Conservation (phyloP, 2,329 filamentous ascomycete species). For the Aspergillus fumigatiaffinis region DNA sequence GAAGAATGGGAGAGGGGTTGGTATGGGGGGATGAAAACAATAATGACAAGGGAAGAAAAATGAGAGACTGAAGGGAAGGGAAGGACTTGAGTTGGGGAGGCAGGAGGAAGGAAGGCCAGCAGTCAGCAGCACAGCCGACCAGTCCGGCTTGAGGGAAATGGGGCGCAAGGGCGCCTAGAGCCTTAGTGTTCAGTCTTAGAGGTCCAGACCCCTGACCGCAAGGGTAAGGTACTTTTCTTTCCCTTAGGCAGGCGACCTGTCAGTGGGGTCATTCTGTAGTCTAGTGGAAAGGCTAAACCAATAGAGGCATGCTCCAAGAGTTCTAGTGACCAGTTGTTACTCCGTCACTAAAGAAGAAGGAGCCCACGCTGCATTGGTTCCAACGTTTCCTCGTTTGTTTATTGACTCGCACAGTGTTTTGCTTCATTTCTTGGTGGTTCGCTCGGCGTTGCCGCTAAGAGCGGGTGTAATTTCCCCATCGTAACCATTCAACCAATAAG, state of each 20-base stretch:
- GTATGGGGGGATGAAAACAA: background rate
- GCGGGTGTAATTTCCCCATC: background rate
- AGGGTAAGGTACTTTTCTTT: background rate
- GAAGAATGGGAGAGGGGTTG: slow-evolving; percentile 11
- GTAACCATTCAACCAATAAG: background rate
- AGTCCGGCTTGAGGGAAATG: slow-evolving; percentile 5
- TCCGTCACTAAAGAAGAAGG: background rate
- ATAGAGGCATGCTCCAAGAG: background rate
- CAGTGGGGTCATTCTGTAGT: background rate
- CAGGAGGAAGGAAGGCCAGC: slow-evolving; percentile 22
- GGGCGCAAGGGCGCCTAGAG: slow-evolving; percentile 19
- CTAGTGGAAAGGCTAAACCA: background rate
- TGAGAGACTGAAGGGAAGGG: slow-evolving; percentile 1
- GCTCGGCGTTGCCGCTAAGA: background rate
- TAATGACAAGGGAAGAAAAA: background rate
- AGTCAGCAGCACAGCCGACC: background rate
- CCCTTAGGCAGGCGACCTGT: background rate
- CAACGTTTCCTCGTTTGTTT: background rate
- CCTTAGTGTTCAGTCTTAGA: background rate
- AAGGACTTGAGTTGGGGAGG: slow-evolving; percentile 12
- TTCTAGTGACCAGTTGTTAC: background rate
- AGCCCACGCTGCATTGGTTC: background rate
- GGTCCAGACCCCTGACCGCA: background rate
- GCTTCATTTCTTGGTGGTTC: background rate
- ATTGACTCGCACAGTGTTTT: background rate